These are phyloP conservation scores for Xylariaceae sp. DNA, from an alignment of 2,329 filamentous ascomycete species.

Conservation along the genomic window DNA sequence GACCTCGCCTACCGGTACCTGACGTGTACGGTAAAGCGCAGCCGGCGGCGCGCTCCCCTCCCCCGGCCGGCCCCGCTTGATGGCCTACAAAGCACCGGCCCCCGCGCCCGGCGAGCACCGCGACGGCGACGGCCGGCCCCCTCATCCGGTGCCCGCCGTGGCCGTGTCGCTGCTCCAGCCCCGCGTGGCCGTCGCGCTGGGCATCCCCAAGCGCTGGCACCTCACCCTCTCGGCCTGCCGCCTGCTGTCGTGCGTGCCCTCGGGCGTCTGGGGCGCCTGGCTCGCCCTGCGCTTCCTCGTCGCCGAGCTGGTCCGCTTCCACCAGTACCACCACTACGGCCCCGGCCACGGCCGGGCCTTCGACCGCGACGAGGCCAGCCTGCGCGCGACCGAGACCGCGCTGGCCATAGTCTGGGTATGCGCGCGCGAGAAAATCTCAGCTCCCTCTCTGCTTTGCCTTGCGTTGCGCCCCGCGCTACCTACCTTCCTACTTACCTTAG, in stretches of 20 bases:
- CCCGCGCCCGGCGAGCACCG: conserved; percentile 1
- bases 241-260: conserved; percentile 63
- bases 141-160: conserved; percentile 14
- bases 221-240: conserved; percentile 65
- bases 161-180: conserved; percentile 54
- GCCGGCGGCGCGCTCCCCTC: no score
- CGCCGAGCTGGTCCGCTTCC: conserved; percentile 43
- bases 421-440: not conserved
- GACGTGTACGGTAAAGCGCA: no score
- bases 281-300: conserved; percentile 62
- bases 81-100: not conserved
- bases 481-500: no score
- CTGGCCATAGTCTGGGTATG: conserved; percentile 69
- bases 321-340: conserved; percentile 19
- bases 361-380: conserved; percentile 35
- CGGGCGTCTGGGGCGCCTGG: conserved; percentile 63
- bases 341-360: no score
- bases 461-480: not conserved
- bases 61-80: no score
- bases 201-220: conserved; percentile 66
- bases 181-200: conserved; percentile 69
- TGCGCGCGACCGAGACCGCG: conserved; percentile 59
- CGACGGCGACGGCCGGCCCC: conserved; percentile 1
- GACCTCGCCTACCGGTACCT: no score
- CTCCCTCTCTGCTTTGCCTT: conserved; percentile 3